A percentile compares a stretch with the other conserved stretches of the same genome.
Evolutionary conservation across 2,329 filamentous ascomycete genomes (phyloP).

Genomic region (Colletotrichum sp.): DNA sequence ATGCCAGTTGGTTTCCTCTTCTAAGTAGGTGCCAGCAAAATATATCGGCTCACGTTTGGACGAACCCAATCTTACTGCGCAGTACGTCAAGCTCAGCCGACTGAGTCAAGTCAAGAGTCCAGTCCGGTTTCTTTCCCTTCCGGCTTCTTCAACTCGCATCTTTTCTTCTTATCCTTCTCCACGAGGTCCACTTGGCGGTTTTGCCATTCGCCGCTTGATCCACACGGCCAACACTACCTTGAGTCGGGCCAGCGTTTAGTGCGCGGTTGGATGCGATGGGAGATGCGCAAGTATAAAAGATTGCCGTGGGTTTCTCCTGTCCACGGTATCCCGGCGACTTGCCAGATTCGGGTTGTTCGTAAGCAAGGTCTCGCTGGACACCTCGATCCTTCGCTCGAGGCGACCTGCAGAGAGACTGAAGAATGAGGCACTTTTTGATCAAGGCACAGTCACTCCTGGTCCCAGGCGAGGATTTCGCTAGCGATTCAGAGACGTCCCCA

Average conservation of each 20-base stretch:
- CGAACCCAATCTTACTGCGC: not conserved
- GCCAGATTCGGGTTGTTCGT: not conserved
- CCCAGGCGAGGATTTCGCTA: not conserved
- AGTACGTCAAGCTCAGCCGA: not conserved
- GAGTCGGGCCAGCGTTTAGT: not conserved
- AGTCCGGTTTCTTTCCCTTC: not conserved
- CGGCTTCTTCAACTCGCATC: not conserved
- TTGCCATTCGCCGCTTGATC: not conserved
- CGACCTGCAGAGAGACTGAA: not conserved
- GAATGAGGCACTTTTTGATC: not conserved
- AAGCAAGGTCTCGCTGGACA: not conserved
- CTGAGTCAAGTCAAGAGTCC: not conserved
- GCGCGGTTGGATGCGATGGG: not conserved
- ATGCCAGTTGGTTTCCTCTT: not conserved
- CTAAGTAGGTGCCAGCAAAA: not conserved
- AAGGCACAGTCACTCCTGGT: not conserved
- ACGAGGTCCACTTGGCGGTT: constrained; percentile 5
- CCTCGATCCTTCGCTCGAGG: not conserved
- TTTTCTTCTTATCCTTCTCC: not conserved
- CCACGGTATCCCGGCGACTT: not conserved
- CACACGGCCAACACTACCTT: not conserved
- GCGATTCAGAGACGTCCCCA: not conserved
- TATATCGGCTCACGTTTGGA: not conserved
- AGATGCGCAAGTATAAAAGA: not conserved
- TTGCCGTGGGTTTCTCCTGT: not conserved